These are phyloP conservation scores for Coemansia biformis DNA, from an alignment of 192 early-diverging fungal genomes.

Conservation along the genomic window DNA sequence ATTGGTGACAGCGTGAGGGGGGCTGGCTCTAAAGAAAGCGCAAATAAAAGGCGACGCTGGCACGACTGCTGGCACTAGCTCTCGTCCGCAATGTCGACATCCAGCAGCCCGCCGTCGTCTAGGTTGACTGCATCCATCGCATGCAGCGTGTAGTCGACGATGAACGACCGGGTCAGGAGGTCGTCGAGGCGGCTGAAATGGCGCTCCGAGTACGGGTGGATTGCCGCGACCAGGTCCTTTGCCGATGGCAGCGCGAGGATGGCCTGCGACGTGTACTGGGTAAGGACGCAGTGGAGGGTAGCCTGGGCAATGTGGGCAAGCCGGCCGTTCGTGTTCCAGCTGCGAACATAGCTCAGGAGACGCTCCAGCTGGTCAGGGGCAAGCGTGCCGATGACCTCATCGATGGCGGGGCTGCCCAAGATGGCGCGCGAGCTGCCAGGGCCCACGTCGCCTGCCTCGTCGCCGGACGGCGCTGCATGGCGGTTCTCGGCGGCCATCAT, in stretches of 20 bases:
- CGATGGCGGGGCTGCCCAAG: constrained; percentile 53
- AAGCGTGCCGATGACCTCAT: constrained; percentile 63
- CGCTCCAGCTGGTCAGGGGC: constrained; percentile 67
- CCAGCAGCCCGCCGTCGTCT: no score
- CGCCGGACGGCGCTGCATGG: constrained; percentile 10
- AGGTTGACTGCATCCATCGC: constrained; percentile 62
- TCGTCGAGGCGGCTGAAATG: constrained; percentile 78
- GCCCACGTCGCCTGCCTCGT: not conserved
- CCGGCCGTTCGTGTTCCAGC: constrained; percentile 94
- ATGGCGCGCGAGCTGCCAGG: constrained; percentile 2
- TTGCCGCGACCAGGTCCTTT: constrained; percentile 77
- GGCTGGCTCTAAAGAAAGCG: no score
- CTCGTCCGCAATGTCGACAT: no score
- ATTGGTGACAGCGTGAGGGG: no score
- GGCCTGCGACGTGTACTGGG: constrained; percentile 56
- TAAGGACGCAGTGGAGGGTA: constrained; percentile 72
- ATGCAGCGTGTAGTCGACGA: constrained; percentile 87
- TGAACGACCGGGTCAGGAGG: constrained; percentile 73
- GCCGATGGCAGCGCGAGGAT: constrained; percentile 72
- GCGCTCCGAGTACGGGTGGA: constrained; percentile 87
- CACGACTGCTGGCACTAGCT: no score
- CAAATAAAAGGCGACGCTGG: no score
- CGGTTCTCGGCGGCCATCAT: constrained; percentile 40
- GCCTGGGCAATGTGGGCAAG: constrained; percentile 75
- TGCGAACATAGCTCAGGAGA: constrained; percentile 75